Base-by-base conservation (phyloP, 169 alveolate species). In the Plasmodium fragile region DNA sequence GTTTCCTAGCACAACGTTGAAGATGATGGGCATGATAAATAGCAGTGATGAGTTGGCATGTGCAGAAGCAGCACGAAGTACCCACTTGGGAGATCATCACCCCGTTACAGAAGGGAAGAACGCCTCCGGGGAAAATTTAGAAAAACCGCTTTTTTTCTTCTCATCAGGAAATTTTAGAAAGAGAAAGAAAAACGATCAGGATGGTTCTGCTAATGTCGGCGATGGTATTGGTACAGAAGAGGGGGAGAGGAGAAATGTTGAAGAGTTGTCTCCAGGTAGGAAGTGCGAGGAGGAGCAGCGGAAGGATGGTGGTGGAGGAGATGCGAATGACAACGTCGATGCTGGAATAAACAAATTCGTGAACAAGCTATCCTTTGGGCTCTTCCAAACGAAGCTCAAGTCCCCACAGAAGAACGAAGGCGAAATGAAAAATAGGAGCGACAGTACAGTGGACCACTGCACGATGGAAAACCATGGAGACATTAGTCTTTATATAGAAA, bases 401-500 rank as follows among this genome's bases (percentile, higher is more conserved):
- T 65, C 75, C 16, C 36, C 75, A 0, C 39, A 18, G 30, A 65
- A 8, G 75, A 65, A n/a, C 13, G 39, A 65, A 65, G 75, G 36
- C 10, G 75, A 79, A 16, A 36, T n/a, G 83, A 77, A 28, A 65
- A 65, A n/a, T 25, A 41, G 13, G 18, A 55, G 36, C 25, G 49
- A 78, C 4, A 77, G 53, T 41, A 77, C 18, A 25, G 73, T 59
- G 3, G 73, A 25, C 32, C 25, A 25, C 4, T 2, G 75, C 8
- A 28, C 75, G 75, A 28, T 65, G n/a, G 75, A 22, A 1, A 65
- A 65, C 16, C 30, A 70, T 18, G 81, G 69, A 1, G 84, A 73
- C 34, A 39, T 85, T 22, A 85, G 41, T 69, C 80, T 85, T n/a
- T 85, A 73, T 32, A 85, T 85, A 5, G 85, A 85, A 65, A 75